Conservation (phyloP, 1,284 basidiomycete genomes). For the Inonotus hispidus region DNA sequence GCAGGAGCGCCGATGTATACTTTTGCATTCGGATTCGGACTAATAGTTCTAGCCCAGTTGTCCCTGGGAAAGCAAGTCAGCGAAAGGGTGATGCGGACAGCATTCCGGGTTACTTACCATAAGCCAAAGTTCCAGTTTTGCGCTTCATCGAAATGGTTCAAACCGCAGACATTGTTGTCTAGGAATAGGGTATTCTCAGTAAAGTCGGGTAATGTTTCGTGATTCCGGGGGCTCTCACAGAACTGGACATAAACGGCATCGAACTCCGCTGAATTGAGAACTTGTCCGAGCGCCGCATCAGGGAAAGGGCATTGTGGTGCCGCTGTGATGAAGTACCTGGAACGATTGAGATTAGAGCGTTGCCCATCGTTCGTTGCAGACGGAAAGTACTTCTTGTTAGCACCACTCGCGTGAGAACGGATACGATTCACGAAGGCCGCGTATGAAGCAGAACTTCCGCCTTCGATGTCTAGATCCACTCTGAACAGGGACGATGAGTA, state of each 20-base stretch:
- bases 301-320: constrained; percentile 53
- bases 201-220: neutral
- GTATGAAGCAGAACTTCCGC: constrained; percentile 50
- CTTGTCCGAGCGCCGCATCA: constrained; percentile 45
- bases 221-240: constrained; percentile 26
- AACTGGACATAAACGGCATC: constrained; percentile 57
- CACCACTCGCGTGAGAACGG: constrained; percentile 43
- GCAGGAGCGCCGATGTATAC: constrained; percentile 58
- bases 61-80: constrained; percentile 36
- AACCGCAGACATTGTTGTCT: constrained; percentile 49
- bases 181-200: constrained; percentile 20
- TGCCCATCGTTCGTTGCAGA: neutral
- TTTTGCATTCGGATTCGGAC: constrained; percentile 54
- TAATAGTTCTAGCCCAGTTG: constrained; percentile 50
- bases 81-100: neutral
- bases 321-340: constrained; percentile 55
- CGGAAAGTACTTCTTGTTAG: constrained; percentile 46
- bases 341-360: neutral
- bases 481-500: constrained; percentile 29
- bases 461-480: constrained; percentile 64
- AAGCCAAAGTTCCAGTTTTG: constrained; percentile 52
- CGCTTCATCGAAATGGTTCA: constrained; percentile 37
- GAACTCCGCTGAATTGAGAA: constrained; percentile 47
- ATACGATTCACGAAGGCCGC: constrained; percentile 54
- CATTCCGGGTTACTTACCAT: constrained; percentile 32